These are phyloP conservation scores for Botrytis paeoniae DNA, from an alignment of 2,329 filamentous ascomycete species.

Conservation along the genomic window DNA sequence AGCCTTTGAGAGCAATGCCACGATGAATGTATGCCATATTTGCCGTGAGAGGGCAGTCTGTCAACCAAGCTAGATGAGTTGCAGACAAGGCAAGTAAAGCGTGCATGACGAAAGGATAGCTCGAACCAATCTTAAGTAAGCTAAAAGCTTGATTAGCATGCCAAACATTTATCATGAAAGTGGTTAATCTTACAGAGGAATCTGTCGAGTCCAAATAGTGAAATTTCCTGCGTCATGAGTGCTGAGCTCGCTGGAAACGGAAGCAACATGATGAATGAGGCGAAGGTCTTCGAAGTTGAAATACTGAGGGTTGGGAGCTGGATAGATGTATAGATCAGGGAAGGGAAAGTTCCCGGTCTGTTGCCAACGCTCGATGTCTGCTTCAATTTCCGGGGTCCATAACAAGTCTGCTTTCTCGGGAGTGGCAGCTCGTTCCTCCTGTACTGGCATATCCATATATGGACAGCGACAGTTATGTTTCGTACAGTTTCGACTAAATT, in stretches of 20 bases:
- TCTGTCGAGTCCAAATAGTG: constrained; percentile 88
- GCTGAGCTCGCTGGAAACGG: constrained; percentile 79
- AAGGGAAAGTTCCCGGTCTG: constrained; percentile 83
- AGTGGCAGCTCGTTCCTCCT: constrained; percentile 60
- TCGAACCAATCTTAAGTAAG: constrained; percentile 77
- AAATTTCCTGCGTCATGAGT: constrained; percentile 75
- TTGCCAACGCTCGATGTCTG: constrained; percentile 78
- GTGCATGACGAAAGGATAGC: constrained; percentile 89
- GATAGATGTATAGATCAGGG: constrained; percentile 73
- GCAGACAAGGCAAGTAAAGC: constrained; percentile 91
- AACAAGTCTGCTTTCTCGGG: constrained; percentile 68
- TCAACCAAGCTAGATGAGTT: constrained; percentile 87
- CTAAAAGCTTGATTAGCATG: constrained; percentile 42
- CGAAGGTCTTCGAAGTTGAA: constrained; percentile 78
- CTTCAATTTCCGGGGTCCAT: constrained; percentile 83
- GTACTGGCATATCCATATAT: constrained; percentile 82
- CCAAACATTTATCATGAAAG: too few species aligned
- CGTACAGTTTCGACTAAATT: constrained; percentile 84
- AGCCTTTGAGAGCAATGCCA: constrained; percentile 77
- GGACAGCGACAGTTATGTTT: constrained; percentile 99
- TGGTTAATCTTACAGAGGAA: constrained; percentile 72
- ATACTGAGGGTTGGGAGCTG: constrained; percentile 67
- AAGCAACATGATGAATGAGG: constrained; percentile 85
- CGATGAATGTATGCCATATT: constrained; percentile 89
- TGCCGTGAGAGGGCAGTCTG: constrained; percentile 77